Evolutionary conservation across 805 yeast species (phyloP), one percentile per base, ranked within the genome.

Genomic region (Tanozyma kutaoensis): DNA sequence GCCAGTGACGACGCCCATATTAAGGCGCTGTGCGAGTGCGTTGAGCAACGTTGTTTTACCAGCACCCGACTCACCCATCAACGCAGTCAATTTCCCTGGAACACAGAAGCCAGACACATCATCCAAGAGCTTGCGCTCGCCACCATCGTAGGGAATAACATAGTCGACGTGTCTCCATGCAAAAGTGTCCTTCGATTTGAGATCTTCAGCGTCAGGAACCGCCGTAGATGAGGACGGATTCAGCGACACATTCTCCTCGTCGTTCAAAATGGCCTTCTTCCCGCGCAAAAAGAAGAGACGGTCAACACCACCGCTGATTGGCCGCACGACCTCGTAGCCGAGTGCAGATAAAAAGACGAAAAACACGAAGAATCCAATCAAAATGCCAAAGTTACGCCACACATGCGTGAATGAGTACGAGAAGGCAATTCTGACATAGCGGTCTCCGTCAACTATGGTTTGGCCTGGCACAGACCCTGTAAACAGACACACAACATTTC

Each of bases 21-120:
- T 62, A 33, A 63, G 57, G 46, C 76, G 54, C 38, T 65, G 68
- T 24, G 74, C 66, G 31, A 69, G 49, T 13, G 61, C 61, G 43
- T 69, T 70, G 37, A 69, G 52, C 28, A 69, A 46, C 8, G 75
- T 69, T 8, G 75, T 69, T 38, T 69, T 69, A 42, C 76, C 75
- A 16, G 74, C 74, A 44, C 76, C 75, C n/a, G 75, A 67, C 25
- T 68, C 73, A 37, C 76, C 76, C 73, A 69, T 67, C 16, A 69
- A 45, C 9, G 77, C 76, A 14, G 76, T 70, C 40, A 69, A 45
- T 5, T 65, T 57, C 24, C 76, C 77, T 2, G 77, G 75, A 20
- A 42, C 37, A 28, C 52, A 46, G 35, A 33, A 52, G 2, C 58
- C 58, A 26, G 48, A 45, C 4, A 52, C 46, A 15, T 36, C 30